Evolutionary conservation across 2,329 filamentous ascomycete species (phyloP).

Genomic region (Stylonectria norvegica): DNA sequence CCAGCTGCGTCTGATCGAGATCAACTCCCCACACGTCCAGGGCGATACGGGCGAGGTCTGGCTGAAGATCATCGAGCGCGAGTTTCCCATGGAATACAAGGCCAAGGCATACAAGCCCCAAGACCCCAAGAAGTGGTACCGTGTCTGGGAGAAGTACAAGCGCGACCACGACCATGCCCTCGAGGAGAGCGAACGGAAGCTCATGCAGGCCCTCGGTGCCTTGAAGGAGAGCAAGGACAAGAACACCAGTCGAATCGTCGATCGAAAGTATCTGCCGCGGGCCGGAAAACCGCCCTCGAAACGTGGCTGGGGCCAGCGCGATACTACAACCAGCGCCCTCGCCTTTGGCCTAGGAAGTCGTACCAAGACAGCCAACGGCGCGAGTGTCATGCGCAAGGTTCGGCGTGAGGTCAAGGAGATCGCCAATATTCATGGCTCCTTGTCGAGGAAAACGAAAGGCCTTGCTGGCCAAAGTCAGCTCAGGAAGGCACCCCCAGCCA

Average conservation of each 20-base stretch:
- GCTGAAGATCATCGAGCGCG: slow-evolving; percentile 71
- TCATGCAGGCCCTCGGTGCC: slow-evolving; percentile 55
- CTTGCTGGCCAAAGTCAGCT: slow-evolving; percentile 39
- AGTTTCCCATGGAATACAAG: slow-evolving; percentile 65
- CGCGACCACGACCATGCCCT: slow-evolving; percentile 56
- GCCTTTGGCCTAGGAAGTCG: slow-evolving; percentile 47
- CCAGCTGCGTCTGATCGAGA: slow-evolving; percentile 73
- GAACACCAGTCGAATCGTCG: slow-evolving; percentile 56
- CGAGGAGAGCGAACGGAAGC: slow-evolving; percentile 55
- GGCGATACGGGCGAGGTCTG: slow-evolving; percentile 70
- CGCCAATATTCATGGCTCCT: slow-evolving; percentile 43
- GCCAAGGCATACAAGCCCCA: slow-evolving; percentile 61
- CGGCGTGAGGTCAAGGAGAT: slow-evolving; percentile 56
- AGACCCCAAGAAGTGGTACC: slow-evolving; percentile 69
- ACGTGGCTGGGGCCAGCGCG: slow-evolving; percentile 28
- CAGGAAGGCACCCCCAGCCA: slow-evolving; percentile 47
- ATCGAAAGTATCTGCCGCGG: slow-evolving; percentile 45
- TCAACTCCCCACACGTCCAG: slow-evolving; percentile 71
- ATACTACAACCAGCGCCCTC: slow-evolving; percentile 32
- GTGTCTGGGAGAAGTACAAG: slow-evolving; percentile 70
- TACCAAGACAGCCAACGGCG: slow-evolving; percentile 49
- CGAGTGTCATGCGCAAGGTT: slow-evolving; percentile 55
- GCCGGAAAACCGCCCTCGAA: slow-evolving; percentile 24
- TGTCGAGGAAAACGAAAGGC: slow-evolving; percentile 35
- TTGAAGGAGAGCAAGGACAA: slow-evolving; percentile 56